Evolutionary conservation across 306 rosid species (phyloP).

Genomic region (Styphnolobium japonicum): DNA sequence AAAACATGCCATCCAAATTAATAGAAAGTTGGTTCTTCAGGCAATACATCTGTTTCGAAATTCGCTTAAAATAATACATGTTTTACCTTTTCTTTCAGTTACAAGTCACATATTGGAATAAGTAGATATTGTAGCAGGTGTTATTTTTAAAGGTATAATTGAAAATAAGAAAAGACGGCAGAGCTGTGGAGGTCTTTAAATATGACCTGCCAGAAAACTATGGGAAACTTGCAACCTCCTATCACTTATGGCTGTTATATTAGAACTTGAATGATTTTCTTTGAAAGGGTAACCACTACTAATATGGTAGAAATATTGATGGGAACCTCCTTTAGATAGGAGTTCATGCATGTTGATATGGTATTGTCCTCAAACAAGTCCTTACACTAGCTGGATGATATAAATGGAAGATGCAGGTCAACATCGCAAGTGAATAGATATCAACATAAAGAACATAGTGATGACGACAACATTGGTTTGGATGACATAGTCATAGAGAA

Average conservation of each 20-base stretch:
- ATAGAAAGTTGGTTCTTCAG: background rate
- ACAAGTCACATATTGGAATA: background rate
- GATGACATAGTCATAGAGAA: slow-evolving; percentile 48
- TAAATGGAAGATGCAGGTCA: slow-evolving; percentile 47
- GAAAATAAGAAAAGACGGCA: background rate
- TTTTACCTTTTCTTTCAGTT: background rate
- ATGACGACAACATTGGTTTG: slow-evolving; percentile 26
- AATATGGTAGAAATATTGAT: background rate
- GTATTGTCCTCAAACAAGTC: background rate
- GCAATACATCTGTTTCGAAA: background rate
- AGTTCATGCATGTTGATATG: background rate
- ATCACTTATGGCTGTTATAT: background rate
- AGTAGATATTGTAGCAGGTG: background rate
- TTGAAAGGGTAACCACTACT: background rate
- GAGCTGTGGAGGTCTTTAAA: background rate
- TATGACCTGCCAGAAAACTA: background rate
- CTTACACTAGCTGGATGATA: background rate
- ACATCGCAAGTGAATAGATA: slow-evolving; percentile 19
- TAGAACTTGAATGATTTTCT: background rate
- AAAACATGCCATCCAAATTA: background rate
- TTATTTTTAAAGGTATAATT: background rate
- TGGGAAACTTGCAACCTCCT: background rate
- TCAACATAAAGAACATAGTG: slow-evolving; percentile 29
- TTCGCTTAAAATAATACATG: background rate
- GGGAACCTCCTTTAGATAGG: slow-evolving; percentile 1